These are phyloP conservation scores for Kitagawia praeruptora DNA, from an alignment of 129 eudicot genomes.

Conservation along the genomic window DNA sequence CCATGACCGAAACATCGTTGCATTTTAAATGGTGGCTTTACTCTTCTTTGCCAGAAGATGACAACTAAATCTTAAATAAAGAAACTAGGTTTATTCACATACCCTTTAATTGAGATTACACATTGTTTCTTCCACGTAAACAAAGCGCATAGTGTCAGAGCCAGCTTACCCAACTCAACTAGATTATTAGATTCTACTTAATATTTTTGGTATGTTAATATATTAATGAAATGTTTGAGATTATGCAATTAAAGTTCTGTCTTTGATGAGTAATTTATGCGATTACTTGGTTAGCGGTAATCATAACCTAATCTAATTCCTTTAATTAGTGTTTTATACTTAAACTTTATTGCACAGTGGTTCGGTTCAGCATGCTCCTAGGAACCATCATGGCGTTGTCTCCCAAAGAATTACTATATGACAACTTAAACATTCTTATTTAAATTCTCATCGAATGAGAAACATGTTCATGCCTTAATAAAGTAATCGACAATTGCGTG, in stretches of 20 bases:
- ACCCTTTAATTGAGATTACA: slow-evolving; percentile 1
- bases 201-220: neutral
- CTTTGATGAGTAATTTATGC: neutral
- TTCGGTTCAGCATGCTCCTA: slow-evolving; percentile 31
- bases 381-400: slow-evolving; percentile 36
- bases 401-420: slow-evolving; percentile 33
- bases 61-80: slow-evolving; percentile 3
- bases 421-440: slow-evolving; percentile 47
- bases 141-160: neutral
- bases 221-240: neutral
- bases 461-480: slow-evolving; percentile 18
- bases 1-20: slow-evolving; percentile 4
- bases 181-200: neutral
- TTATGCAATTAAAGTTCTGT: neutral
- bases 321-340: slow-evolving; percentile 9
- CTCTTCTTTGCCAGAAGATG: slow-evolving; percentile 5
- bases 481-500: neutral
- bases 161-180: neutral
- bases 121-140: slow-evolving; percentile 2
- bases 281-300: slow-evolving; percentile 15
- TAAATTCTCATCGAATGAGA: slow-evolving; percentile 17
- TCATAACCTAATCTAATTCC: slow-evolving; percentile 18
- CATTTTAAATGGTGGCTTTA: neutral
- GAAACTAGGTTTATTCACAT: neutral
- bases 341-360: slow-evolving; percentile 20